Base-by-base conservation (phyloP, 2,329 filamentous ascomycete species). In the Aspergillus sergii region DNA sequence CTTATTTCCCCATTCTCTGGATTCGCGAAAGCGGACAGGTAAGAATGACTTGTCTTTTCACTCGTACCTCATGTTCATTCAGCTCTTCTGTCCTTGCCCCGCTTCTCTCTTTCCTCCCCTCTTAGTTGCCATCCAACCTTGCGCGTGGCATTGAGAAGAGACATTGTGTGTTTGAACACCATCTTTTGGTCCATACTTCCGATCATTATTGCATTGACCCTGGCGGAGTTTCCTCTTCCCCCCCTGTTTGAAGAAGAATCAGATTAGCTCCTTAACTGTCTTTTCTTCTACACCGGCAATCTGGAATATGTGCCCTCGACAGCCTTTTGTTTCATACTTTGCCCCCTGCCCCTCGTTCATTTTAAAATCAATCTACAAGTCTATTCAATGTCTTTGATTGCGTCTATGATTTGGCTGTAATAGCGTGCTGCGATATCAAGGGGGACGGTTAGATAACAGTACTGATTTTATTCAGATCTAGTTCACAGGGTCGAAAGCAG, bases 21-120 rank as follows among this genome's bases (percentile, higher is more conserved):
- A 6, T 68, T 67, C 32, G 57, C 68, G 57, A 71, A 66, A 30
- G 69, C 71, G 63, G 72, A 76, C 53, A 72, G 70, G 77, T 79
- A 73, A 77, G 76, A 65, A 56, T 55, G 14, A 59, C 43, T 48
- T 28, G 16, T 43, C 50, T n/a, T 57, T 48, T 30, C 36, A 36
- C 28, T 30, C 28, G 30, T 57, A 45, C 14, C 14, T 34, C 21
- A 48, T 9, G n/a, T 55, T 32, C n/a, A 26, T 36, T 34, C 8
- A 19, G 12, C 16, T 54, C 9, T 54, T 36, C 16, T 51, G 23
- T n/a, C 48, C 39, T 10, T 41, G n/a, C 16, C 39, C 23, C 26
- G 8, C 14, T 26, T 21, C n/a, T 11, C 10, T 34, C 36, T 23
- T 6, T 54, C 1, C 32, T 8, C 21, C 16, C n/a, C 7, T 41